A percentile compares a stretch with the other conserved stretches of the same genome.
These are phyloP conservation scores for Pouteria glomerata DNA, from an alignment of 148 eudicot genomes.

Conservation along the genomic window DNA sequence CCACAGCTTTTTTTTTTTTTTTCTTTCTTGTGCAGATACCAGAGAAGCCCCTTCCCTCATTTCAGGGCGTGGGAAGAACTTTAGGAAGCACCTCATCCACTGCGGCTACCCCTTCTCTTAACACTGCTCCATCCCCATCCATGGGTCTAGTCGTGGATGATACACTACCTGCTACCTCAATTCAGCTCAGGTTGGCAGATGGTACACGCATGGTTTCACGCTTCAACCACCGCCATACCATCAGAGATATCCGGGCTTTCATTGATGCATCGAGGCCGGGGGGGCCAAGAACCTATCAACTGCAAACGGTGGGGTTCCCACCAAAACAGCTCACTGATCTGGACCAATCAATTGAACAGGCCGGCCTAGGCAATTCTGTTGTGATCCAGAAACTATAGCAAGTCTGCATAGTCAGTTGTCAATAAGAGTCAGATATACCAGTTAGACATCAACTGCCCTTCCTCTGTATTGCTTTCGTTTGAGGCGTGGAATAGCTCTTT, in stretches of 20 bases:
- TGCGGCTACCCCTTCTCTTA: conserved; percentile 13
- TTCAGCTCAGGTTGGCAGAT: conserved; percentile 77
- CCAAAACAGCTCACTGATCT: conserved; percentile 69
- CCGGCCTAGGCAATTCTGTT: conserved; percentile 79
- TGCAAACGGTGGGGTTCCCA: conserved; percentile 78
- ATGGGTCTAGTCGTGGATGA: conserved; percentile 54
- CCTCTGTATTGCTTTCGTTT: not conserved
- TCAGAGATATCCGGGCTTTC: conserved; percentile 61
- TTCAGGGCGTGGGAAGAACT: conserved; percentile 73
- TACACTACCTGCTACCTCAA: conserved; percentile 56
- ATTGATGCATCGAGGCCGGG: conserved; percentile 72
- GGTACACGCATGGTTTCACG: conserved; percentile 78
- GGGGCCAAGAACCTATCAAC: conserved; percentile 46
- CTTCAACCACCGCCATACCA: conserved; percentile 66
- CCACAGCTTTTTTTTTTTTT: conserved; percentile 7
- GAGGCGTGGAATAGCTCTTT: not conserved
- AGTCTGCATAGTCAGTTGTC: not conserved
- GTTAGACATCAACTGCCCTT: not conserved
- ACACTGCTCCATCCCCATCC: conserved; percentile 50
- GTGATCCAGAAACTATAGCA: conserved; percentile 65
- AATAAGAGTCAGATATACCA: not conserved
- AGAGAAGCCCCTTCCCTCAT: conserved; percentile 31
- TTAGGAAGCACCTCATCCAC: conserved; percentile 32
- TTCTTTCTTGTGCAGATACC: conserved; percentile 62
- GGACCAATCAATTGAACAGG: conserved; percentile 71